Evolutionary conservation across 148 eudicot species (phyloP), one percentile per base, ranked within the genome.

Genomic region (Chenopodium quinoa): DNA sequence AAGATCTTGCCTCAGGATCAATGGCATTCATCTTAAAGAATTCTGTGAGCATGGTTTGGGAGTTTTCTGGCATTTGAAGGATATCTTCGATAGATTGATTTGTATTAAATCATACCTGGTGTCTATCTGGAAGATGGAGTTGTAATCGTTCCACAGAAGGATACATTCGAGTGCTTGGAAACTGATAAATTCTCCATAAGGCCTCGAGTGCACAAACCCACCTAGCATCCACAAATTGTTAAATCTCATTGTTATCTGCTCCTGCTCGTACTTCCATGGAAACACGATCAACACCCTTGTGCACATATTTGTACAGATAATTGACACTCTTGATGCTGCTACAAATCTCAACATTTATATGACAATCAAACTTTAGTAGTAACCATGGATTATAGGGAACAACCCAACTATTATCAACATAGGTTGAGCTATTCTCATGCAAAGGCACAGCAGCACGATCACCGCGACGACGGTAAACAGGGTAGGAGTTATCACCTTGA

Each of bases 251-350:
- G 9, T 54, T 27, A 14, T 54, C 44, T 13, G 3, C 37, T 27
- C n/a, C 46, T n/a, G n/a, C 8, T 17, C 64, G 19, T 4, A 75
- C 22, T 31, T 75, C 78, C 64, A 75, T 75, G 4, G 64, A 52
- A 14, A 56, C 64, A 4, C 31, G 37, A 54, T 54, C 65, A 4
- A 44, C 31, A 19, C 78, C 78, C n/a, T 75, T 75, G 13, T 75
- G 22, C 65, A 75, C 65, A 75, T 75, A 54, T 75, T 75, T 75
- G 64, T 75, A 75, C n/a, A 54, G 9, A 52, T 75, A 54, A 4
- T 75, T 75, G 64, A 75, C 44, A 17, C 64, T 7, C 46, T 54
- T 75, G 23, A 75, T 75, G 16, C 32, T 75, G 17, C 65, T 54
- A 31, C 65, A 75, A 8, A 75, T 75, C 78, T 75, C 77, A 4